Percentiles rank a stretch among this genome's conserved stretches.
These are phyloP conservation scores for Phytophthora fragariaefolia DNA, from an alignment of 352 stramenopile genomes.

Conservation along the genomic window DNA sequence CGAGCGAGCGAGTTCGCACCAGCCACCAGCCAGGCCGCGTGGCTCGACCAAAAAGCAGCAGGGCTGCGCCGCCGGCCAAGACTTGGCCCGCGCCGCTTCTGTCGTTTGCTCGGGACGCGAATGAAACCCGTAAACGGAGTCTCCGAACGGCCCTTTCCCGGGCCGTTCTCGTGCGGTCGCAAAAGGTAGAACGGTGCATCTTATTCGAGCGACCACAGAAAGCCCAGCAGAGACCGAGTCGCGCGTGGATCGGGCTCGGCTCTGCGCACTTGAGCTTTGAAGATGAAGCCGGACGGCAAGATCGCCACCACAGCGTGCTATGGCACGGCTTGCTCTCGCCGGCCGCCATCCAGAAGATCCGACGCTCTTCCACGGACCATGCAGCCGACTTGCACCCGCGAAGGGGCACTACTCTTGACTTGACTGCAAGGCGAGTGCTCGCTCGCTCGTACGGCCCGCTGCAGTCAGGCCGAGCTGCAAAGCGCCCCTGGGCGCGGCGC, in stretches of 20 bases:
- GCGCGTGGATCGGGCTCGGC: constrained; percentile 25
- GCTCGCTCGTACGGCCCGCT: no score
- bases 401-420: background rate
- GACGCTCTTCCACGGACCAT: background rate
- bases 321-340: no score
- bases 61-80: background rate
- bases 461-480: constrained; percentile 9
- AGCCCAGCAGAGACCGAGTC: constrained; percentile 2
- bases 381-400: background rate
- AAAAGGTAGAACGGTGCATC: constrained; percentile 8
- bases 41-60: background rate
- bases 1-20: constrained; percentile 5
- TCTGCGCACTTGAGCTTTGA: constrained; percentile 40
- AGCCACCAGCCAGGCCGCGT: background rate
- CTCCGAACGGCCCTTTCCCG: no score
- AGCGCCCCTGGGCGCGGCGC: background rate
- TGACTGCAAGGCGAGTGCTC: background rate
- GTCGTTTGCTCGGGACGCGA: constrained; percentile 38
- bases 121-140: constrained; percentile 35
- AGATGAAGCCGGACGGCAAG: constrained; percentile 26
- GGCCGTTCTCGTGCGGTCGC: constrained; percentile 20
- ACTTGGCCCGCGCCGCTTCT: no score
- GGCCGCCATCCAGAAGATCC: constrained; percentile 13
- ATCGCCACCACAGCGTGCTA: constrained; percentile 27
- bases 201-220: constrained; percentile 31